Evolutionary conservation across 2,329 filamentous ascomycete species (phyloP), one percentile per base, ranked within the genome.

Genomic region (Coniochaeta hoffmannii): DNA sequence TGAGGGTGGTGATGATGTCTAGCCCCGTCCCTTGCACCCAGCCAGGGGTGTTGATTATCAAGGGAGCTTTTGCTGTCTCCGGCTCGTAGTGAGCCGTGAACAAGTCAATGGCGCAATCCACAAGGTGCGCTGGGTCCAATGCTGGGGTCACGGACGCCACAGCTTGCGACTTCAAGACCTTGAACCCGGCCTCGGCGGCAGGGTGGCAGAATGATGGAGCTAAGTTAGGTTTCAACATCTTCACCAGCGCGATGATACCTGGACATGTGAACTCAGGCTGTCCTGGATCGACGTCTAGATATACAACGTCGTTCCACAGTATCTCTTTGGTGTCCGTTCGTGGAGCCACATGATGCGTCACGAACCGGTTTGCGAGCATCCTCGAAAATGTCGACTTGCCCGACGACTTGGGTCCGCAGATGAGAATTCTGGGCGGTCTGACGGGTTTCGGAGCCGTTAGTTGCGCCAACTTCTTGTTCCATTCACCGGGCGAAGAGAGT

Each of bases 221-320:
- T 5, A 92, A 71, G 53, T 89, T 84, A 0, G 85, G 81, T 30
- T 76, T 69, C 1, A 72, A 74, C 11, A 91, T 69, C 28, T 81
- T 75, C 14, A 86, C 73, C 4, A 93, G 79, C 1, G 88, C 88
- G 19, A 93, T 65, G 14, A 87, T 83, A 0, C 89, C 88, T 0
- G 85, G 81, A 1, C 85, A 78, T 0, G 81, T 81, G 65, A 87
- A 91, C 64, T 92, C 89, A 2, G 89, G 87, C 63, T 91, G 88
- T 0, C 85, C 86, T 1, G 88, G 87, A 64, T 94, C 89, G 10
- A 93, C 75, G 62, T 94, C 89, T 7, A 94, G 76, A n/a, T 87
- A 73, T 55, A 76, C 78, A 26, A 87, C 73, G 52, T 69, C 58
- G 1, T 63, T 56, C 61, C 66, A 62, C n/a, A 60, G 11, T 3